phyloP scores from a whole-genome alignment of 768 basidiomycete genomes.

The Artomyces pyxidatus region DNA sequence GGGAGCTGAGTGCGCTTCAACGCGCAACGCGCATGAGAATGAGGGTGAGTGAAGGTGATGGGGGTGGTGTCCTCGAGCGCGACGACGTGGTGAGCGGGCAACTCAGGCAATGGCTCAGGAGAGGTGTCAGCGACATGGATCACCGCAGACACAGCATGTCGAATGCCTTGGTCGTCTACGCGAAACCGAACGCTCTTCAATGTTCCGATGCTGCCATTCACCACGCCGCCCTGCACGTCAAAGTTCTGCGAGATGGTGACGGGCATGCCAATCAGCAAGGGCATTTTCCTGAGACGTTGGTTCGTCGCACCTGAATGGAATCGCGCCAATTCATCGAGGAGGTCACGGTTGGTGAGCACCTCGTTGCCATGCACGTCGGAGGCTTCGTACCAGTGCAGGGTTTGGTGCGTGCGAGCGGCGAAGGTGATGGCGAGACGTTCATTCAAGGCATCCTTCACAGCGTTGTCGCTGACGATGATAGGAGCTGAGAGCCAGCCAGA shows the following conservation, averaged over 20 bases:
- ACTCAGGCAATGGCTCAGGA: background rate
- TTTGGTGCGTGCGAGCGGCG: constrained; percentile 15
- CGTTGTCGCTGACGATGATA: constrained; percentile 31
- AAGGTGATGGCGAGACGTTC: constrained; percentile 17
- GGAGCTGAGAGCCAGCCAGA: constrained; percentile 22
- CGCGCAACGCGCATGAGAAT: constrained; percentile 9
- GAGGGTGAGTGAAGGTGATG: constrained; percentile 17
- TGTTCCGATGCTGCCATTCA: constrained; percentile 26
- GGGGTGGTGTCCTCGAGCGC: constrained; percentile 19
- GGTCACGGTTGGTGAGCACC: background rate
- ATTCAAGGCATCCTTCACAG: constrained; percentile 30
- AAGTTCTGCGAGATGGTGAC: constrained; percentile 31
- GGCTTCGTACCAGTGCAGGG: background rate
- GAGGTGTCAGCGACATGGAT: constrained; percentile 14
- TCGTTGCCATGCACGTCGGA: background rate
- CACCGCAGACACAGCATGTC: constrained; percentile 15
- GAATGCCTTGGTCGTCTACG: constrained; percentile 12
- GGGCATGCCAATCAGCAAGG: constrained; percentile 32
- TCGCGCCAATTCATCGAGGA: background rate
- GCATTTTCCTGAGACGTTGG: constrained; percentile 25
- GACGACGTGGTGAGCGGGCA: constrained; percentile 9
- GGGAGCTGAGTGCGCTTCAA: constrained; percentile 29
- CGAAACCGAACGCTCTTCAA: background rate
- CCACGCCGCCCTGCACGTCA: constrained; percentile 28
- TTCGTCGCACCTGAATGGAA: constrained; percentile 23